A percentile compares a stretch with the other conserved stretches of the same genome.
Conservation (phyloP, 108 stramenopile species). For the Hondaea fermentalgiana region DNA sequence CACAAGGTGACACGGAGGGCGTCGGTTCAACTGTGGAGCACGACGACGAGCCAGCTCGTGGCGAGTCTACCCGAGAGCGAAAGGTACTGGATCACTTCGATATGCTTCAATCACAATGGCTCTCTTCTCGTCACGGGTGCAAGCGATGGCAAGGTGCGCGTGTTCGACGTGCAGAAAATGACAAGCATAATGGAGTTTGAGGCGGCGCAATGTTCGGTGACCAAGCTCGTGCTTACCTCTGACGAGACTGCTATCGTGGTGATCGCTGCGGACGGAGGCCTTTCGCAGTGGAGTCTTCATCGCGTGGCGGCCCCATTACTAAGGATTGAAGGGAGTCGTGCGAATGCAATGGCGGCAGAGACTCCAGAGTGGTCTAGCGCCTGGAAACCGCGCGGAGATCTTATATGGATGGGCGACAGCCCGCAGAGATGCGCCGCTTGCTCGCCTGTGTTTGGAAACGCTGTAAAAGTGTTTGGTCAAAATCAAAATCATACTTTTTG, state of each 20-base stretch:
- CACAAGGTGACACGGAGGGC: background rate
- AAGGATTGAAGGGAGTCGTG: background rate
- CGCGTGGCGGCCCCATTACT: background rate
- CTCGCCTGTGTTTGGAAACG: background rate
- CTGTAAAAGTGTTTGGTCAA: background rate
- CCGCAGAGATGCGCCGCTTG: background rate
- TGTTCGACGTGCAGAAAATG: background rate
- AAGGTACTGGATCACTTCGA: background rate
- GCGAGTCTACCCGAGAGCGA: background rate
- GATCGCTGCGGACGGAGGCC: background rate
- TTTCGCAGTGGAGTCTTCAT: background rate
- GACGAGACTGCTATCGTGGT: background rate
- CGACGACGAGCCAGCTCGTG: background rate
- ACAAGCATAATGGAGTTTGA: background rate
- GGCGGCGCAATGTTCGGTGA: background rate
- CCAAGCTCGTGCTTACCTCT: background rate
- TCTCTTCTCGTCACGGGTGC: slow-evolving; percentile 1
- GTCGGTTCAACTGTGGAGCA: background rate
- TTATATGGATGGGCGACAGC: background rate
- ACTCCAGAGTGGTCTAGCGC: background rate
- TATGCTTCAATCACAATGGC: background rate
- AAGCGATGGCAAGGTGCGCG: background rate
- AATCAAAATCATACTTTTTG: background rate
- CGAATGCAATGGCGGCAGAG: background rate
- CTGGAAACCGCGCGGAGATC: background rate